Percentiles rank a stretch among this genome's conserved stretches.
These are phyloP conservation scores for Linderniella brevidens DNA, from an alignment of 257 asterid species.

Conservation along the genomic window DNA sequence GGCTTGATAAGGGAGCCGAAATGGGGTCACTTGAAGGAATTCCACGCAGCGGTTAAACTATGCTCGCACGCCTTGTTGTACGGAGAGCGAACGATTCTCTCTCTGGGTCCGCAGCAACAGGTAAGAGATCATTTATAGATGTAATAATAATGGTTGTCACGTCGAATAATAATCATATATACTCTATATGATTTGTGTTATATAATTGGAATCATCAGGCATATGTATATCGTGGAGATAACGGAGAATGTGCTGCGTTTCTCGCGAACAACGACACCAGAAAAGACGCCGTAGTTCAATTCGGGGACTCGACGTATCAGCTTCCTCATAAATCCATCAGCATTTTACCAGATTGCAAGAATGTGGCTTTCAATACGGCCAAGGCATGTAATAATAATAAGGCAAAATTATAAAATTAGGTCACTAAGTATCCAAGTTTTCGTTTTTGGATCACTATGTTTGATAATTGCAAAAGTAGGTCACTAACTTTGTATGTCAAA, in stretches of 20 bases:
- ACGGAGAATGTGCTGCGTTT: conserved; percentile 69
- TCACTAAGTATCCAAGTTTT: too few relatives aligned
- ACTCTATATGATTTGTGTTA: too few relatives aligned
- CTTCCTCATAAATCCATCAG: conserved; percentile 66
- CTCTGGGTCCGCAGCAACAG: conserved; percentile 47
- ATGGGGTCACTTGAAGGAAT: conserved; percentile 64
- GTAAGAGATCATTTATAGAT: conserved; percentile 21
- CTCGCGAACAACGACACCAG: conserved; percentile 36
- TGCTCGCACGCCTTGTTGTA: conserved; percentile 38
- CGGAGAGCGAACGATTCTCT: conserved; percentile 21
- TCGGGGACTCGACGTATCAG: conserved; percentile 24
- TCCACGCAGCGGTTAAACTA: conserved; percentile 49
- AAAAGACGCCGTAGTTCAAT: conserved; percentile 21
- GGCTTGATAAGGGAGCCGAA: conserved; percentile 79
- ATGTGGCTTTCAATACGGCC: conserved; percentile 65
- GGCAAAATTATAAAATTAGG: too few relatives aligned
- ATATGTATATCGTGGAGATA: conserved; percentile 26
- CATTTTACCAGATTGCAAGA: conserved; percentile 73
- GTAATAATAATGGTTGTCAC: too few relatives aligned
- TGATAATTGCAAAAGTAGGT: too few relatives aligned
- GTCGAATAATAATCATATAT: too few relatives aligned
- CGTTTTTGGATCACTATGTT: too few relatives aligned
- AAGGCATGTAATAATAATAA: conserved; percentile 32
- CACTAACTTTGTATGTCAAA: too few relatives aligned
- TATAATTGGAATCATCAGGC: conserved; percentile 27